These are phyloP conservation scores for Mortierella antarctica DNA, from an alignment of 192 early-diverging fungal genomes.

Conservation along the genomic window DNA sequence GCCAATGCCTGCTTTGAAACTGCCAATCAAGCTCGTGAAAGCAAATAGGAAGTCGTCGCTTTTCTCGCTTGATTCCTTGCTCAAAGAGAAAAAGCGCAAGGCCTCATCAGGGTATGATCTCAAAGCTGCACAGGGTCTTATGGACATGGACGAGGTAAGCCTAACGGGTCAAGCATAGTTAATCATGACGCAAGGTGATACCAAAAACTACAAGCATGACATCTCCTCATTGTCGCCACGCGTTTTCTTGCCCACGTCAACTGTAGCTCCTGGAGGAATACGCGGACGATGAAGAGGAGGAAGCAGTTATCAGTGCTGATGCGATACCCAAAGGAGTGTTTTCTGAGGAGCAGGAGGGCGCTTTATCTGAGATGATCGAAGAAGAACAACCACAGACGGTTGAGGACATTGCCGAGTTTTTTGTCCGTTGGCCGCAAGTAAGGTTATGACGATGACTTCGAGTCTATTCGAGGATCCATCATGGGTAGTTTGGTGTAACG, in stretches of 20 bases:
- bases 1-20: not conserved
- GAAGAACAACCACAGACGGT: conserved; percentile 9
- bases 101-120: conserved; percentile 31
- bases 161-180: too few relatives aligned
- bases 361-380: conserved; percentile 24
- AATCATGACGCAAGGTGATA: too few relatives aligned
- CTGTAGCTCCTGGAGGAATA: conserved; percentile 30
- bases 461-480: not conserved
- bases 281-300: conserved; percentile 14
- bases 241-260: not conserved
- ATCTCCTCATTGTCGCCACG: not conserved
- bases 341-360: conserved; percentile 37
- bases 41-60: not conserved
- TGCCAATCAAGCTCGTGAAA: not conserved
- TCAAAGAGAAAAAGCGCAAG: conserved; percentile 43
- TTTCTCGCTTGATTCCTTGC: conserved; percentile 30
- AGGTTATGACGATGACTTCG: too few relatives aligned
- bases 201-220: not conserved
- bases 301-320: not conserved
- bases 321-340: conserved; percentile 35
- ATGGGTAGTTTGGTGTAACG: not conserved
- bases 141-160: not conserved
- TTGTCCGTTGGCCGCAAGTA: conserved; percentile 46
- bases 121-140: not conserved
- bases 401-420: conserved; percentile 42